Evolutionary conservation across 345 rosid species (phyloP).

Genomic region (Lepidium africanum): DNA sequence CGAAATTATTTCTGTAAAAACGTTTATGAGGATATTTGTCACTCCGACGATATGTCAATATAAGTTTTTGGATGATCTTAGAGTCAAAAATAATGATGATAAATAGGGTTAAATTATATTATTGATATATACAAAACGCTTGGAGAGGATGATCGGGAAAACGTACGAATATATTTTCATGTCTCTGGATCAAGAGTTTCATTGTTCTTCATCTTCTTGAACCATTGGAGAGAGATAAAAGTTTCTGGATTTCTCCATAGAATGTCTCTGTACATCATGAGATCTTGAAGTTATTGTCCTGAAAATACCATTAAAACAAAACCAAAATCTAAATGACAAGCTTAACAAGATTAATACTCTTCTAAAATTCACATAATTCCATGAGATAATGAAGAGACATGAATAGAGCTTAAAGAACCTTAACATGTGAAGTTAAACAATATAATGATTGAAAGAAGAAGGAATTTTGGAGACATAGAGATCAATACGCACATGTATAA

Average conservation of each 20-base stretch:
- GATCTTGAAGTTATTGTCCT: neutral
- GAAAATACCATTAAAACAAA: neutral
- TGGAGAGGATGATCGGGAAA: constrained; percentile 28
- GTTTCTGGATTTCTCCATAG: neutral
- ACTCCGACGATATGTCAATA: neutral
- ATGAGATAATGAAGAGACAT: neutral
- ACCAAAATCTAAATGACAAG: neutral
- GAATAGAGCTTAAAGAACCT: neutral
- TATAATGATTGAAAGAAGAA: neutral
- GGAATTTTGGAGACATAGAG: neutral
- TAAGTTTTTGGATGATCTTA: neutral
- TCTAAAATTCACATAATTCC: neutral
- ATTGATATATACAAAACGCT: constrained; percentile 11
- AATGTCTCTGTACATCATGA: neutral
- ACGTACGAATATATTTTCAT: neutral
- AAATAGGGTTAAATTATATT: neutral
- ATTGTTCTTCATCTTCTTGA: neutral
- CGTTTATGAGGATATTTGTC: neutral
- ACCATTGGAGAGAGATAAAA: constrained; percentile 1
- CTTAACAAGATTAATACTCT: neutral
- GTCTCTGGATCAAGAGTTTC: neutral
- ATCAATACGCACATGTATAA: neutral
- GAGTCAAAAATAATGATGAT: too few species aligned
- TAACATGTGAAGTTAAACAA: neutral
- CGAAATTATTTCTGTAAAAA: neutral